Conservation (phyloP, 2,329 filamentous ascomycete genomes). For the Paraphoma sp. region DNA sequence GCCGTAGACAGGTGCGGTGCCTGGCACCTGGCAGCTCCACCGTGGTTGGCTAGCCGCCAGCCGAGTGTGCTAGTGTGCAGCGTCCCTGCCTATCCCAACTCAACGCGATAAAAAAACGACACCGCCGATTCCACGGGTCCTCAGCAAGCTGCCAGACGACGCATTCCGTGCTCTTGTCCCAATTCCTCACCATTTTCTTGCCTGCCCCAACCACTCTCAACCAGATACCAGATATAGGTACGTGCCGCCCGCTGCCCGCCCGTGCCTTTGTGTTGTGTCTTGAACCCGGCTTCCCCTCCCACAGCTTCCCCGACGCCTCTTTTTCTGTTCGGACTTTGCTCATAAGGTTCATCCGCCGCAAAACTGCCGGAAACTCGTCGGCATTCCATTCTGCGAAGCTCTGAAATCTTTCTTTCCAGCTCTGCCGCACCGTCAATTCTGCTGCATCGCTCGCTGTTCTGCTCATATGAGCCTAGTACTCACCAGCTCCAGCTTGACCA, state of each 20-base stretch:
- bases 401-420: conserved; percentile 6
- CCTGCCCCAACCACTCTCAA: conserved; percentile 24
- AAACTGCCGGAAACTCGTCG: conserved; percentile 25
- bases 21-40: conserved; percentile 7
- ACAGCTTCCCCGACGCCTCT: conserved; percentile 25
- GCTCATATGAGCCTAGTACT: conserved; percentile 29
- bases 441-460: conserved; percentile 3
- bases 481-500: conserved; percentile 31
- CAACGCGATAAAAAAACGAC: conserved; percentile 48
- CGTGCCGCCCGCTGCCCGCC: conserved; percentile 29
- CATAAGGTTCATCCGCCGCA: conserved; percentile 13
- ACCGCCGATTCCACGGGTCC: conserved; percentile 35
- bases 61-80: conserved; percentile 27
- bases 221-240: conserved; percentile 44
- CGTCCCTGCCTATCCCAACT: conserved; percentile 28
- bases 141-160: conserved; percentile 28
- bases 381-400: conserved; percentile 4
- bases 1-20: conserved; percentile 13
- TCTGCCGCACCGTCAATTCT: conserved; percentile 16
- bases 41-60: conserved; percentile 16
- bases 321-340: conserved; percentile 18
- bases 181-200: conserved; percentile 17
- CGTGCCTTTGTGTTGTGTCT: conserved; percentile 16
- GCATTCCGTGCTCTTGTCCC: conserved; percentile 15
- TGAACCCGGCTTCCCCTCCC: conserved; percentile 27